Conservation (phyloP, 2,329 filamentous ascomycete genomes). For the Trichoderma koningiopsis region DNA sequence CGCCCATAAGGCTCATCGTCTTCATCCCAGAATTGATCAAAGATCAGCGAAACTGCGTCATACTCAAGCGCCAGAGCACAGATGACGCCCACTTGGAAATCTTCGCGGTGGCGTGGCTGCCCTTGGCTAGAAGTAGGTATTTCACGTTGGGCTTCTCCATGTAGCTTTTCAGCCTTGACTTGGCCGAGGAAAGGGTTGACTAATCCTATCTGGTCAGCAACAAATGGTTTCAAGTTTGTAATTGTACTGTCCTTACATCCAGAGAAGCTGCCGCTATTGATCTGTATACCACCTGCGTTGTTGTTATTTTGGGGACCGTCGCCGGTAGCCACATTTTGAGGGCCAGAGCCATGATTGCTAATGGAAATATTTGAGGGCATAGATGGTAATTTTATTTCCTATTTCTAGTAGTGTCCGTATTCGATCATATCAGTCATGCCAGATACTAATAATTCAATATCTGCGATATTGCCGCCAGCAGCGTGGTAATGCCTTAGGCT, state of each 20-base stretch:
- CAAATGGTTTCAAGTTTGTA: background rate
- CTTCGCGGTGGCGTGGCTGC: background rate
- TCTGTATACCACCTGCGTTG: background rate
- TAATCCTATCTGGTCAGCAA: background rate
- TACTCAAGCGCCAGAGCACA: conserved; percentile 19
- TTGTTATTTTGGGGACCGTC: background rate
- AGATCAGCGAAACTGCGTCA: conserved; percentile 4
- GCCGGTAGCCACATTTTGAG: background rate
- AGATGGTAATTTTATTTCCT: background rate
- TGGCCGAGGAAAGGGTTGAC: background rate
- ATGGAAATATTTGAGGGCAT: background rate
- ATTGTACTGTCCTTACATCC: background rate
- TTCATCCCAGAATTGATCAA: conserved; percentile 24
- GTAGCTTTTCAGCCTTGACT: background rate
- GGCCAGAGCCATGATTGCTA: background rate
- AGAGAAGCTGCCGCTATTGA: background rate
- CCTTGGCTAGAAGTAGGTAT: background rate
- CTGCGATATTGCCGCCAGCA: background rate
- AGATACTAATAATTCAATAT: background rate
- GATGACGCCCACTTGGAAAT: background rate
- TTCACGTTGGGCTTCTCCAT: background rate
- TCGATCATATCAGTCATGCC: background rate
- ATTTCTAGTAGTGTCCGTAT: background rate
- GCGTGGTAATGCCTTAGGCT: background rate
- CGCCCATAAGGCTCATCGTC: conserved; percentile 28